Conservation (phyloP, 2,329 filamentous ascomycete species). For the Fusarium nurragi region DNA sequence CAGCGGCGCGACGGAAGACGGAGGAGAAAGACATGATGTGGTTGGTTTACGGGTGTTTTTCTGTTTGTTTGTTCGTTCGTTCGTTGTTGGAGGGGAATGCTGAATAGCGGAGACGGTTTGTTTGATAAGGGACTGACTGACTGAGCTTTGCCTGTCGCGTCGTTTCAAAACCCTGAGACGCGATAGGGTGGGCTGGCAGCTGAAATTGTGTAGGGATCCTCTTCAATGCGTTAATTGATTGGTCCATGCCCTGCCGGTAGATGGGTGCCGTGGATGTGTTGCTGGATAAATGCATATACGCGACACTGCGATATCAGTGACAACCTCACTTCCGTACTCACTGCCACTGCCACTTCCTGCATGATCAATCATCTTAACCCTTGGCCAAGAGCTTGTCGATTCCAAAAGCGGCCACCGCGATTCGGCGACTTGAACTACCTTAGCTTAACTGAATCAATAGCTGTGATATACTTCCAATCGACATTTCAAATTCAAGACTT, state of each 20-base stretch:
- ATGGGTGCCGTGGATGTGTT: constrained; percentile 8
- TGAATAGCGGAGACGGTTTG: constrained; percentile 1
- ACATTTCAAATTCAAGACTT: not conserved
- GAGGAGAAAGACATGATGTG: constrained; percentile 60
- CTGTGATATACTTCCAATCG: not conserved
- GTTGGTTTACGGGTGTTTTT: not conserved
- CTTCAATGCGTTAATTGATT: constrained; percentile 28
- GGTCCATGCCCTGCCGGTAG: constrained; percentile 7
- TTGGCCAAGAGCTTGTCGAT: not conserved
- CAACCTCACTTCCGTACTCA: not conserved
- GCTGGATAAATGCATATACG: constrained; percentile 19
- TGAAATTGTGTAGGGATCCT: constrained; percentile 24
- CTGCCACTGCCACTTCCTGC: not conserved
- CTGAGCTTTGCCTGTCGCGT: constrained; percentile 33
- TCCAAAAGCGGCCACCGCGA: not conserved
- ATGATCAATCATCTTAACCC: not conserved
- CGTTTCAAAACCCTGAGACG: constrained; percentile 24
- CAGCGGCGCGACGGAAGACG: constrained; percentile 62
- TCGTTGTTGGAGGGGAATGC: constrained; percentile 1
- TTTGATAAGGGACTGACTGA: constrained; percentile 16
- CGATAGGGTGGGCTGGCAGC: constrained; percentile 29
- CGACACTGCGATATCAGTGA: constrained; percentile 2
- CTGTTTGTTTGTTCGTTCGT: not conserved
- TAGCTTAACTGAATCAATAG: not conserved
- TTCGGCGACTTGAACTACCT: not conserved